These are phyloP conservation scores for Coniochaeta prunicola DNA, from an alignment of 2,329 filamentous ascomycete genomes.

Conservation along the genomic window DNA sequence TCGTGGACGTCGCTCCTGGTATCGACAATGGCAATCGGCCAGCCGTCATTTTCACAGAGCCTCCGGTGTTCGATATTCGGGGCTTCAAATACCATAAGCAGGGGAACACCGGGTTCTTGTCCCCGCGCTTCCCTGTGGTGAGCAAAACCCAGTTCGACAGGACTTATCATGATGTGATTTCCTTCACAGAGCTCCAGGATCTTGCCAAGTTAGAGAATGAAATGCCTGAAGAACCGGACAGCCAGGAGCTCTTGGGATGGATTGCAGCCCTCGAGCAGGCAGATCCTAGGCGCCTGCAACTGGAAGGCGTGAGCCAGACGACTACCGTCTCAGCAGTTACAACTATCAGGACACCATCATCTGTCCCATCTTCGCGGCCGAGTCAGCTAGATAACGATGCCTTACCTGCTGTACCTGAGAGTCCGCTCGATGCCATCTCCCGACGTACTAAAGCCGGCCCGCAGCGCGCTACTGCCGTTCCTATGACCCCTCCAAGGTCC, in stretches of 20 bases:
- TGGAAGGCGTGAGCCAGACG: slow-evolving; percentile 38
- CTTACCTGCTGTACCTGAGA: background rate
- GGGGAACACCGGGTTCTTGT: slow-evolving; percentile 62
- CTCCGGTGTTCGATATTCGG: slow-evolving; percentile 72
- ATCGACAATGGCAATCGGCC: slow-evolving; percentile 33
- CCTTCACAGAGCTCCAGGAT: slow-evolving; percentile 62
- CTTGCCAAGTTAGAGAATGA: slow-evolving; percentile 53
- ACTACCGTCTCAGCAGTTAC: slow-evolving; percentile 27
- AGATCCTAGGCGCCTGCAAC: slow-evolving; percentile 35
- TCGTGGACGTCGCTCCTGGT: slow-evolving; percentile 38
- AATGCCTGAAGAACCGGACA: slow-evolving; percentile 42
- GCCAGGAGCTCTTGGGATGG: slow-evolving; percentile 56
- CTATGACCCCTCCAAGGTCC: slow-evolving; percentile 5
- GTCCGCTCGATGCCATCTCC: background rate
- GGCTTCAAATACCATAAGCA: slow-evolving; percentile 74
- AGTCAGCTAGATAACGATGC: background rate
- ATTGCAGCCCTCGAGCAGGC: slow-evolving; percentile 50
- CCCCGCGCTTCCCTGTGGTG: slow-evolving; percentile 68
- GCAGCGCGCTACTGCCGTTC: background rate
- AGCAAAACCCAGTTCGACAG: slow-evolving; percentile 74
- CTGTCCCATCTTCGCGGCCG: background rate
- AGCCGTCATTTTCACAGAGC: slow-evolving; percentile 55
- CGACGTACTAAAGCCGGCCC: background rate
- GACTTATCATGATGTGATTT: slow-evolving; percentile 58
- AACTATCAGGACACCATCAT: slow-evolving; percentile 9